phyloP scores from a whole-genome alignment of 2,329 filamentous ascomycete species.

The Scytalidium sp. region DNA sequence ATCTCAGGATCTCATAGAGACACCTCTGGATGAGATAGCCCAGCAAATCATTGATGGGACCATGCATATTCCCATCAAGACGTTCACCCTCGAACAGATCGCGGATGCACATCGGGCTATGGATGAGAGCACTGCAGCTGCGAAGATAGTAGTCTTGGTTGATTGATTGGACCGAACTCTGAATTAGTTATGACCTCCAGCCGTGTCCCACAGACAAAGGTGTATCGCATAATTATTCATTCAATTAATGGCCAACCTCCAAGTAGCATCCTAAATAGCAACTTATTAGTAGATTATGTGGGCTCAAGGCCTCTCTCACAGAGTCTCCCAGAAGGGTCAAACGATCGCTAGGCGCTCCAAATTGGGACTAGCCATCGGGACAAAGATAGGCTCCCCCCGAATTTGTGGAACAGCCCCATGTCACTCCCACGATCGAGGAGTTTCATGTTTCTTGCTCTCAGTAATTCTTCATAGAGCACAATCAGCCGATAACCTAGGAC shows the following conservation, averaged over 20 bases:
- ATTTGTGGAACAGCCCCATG: background rate
- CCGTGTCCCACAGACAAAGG: too few relatives aligned
- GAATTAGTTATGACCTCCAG: too few relatives aligned
- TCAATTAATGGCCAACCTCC: too few relatives aligned
- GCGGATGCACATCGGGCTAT: slow-evolving; percentile 41
- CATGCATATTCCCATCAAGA: slow-evolving; percentile 37
- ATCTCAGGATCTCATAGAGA: slow-evolving; percentile 36
- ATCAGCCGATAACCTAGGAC: background rate
- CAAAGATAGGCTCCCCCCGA: background rate
- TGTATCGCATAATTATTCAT: too few relatives aligned
- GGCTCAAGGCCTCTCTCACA: background rate
- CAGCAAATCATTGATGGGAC: slow-evolving; percentile 33
- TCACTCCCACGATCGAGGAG: background rate
- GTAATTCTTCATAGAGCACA: background rate
- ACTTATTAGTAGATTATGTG: too few relatives aligned
- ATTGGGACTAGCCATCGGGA: background rate
- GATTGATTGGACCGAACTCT: background rate
- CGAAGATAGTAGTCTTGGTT: slow-evolving; percentile 39
- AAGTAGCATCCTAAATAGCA: too few relatives aligned
- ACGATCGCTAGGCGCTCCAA: background rate
- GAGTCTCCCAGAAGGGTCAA: background rate
- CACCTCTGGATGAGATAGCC: slow-evolving; percentile 36
- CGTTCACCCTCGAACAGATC: slow-evolving; percentile 41
- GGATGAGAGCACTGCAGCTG: slow-evolving; percentile 40
- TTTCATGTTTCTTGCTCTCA: background rate